Conservation (phyloP, 73 alveolate species). For the Chromera velia region DNA sequence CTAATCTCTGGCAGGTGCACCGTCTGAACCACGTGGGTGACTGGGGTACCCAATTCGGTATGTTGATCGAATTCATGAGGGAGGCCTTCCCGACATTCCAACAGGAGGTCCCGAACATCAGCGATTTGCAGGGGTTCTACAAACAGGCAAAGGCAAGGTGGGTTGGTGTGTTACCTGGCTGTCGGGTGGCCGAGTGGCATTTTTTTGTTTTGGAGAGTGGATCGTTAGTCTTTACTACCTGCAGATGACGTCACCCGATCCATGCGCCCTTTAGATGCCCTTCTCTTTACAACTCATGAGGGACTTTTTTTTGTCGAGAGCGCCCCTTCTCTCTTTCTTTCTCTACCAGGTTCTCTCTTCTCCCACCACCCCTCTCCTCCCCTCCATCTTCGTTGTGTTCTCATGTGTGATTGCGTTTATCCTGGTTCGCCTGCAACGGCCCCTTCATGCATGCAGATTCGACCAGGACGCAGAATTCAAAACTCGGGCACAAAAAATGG, state of each 20-base stretch:
- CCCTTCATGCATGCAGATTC: not conserved
- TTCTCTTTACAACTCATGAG: too few relatives aligned
- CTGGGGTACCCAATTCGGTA: constrained; percentile 99
- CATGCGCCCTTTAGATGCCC: too few relatives aligned
- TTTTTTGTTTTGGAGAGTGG: too few relatives aligned
- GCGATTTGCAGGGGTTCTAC: constrained; percentile 85
- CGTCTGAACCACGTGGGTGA: constrained; percentile 93
- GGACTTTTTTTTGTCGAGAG: too few relatives aligned
- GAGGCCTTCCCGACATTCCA: constrained; percentile 81
- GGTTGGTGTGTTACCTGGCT: too few relatives aligned
- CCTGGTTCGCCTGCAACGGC: not conserved
- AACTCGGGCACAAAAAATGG: constrained; percentile 72
- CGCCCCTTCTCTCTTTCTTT: too few relatives aligned
- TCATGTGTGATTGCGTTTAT: not conserved
- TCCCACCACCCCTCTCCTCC: not conserved
- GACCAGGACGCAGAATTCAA: too few relatives aligned
- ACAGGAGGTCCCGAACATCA: constrained; percentile 65
- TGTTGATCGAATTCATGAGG: constrained; percentile 87
- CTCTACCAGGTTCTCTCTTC: too few relatives aligned
- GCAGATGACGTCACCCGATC: too few relatives aligned
- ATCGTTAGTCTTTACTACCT: too few relatives aligned
- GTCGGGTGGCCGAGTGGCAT: too few relatives aligned
- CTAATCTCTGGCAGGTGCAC: not conserved
- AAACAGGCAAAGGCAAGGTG: too few relatives aligned
- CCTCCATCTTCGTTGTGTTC: not conserved